These are phyloP conservation scores for Termitomyces sp. DNA, from an alignment of 768 basidiomycete genomes.

Conservation along the genomic window DNA sequence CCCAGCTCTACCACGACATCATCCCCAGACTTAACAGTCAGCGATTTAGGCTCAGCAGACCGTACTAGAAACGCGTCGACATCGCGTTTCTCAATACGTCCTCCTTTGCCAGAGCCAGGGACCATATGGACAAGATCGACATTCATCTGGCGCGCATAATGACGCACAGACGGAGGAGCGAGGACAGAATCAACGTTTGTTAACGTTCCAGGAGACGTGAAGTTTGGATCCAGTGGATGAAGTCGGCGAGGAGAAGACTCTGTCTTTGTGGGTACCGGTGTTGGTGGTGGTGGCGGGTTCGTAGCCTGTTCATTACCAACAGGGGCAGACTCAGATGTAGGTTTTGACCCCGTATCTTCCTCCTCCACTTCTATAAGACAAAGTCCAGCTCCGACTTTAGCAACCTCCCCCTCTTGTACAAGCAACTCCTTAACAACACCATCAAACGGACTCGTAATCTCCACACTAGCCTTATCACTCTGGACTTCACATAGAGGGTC, in stretches of 20 bases:
- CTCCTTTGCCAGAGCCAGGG: constrained; percentile 73
- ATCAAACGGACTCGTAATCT: constrained; percentile 85
- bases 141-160: constrained; percentile 64
- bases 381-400: constrained; percentile 75
- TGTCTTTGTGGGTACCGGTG: constrained; percentile 2
- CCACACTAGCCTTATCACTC: constrained; percentile 88
- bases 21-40: constrained; percentile 8
- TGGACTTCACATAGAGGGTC: constrained; percentile 82
- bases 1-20: constrained; percentile 71
- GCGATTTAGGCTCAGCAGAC: neutral
- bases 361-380: constrained; percentile 82
- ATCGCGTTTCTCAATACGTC: constrained; percentile 72
- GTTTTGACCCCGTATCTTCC: constrained; percentile 30
- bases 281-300: constrained; percentile 9
- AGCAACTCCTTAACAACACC: constrained; percentile 70
- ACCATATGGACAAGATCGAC: constrained; percentile 55
- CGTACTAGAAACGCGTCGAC: constrained; percentile 55
- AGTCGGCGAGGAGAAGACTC: constrained; percentile 23
- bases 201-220: constrained; percentile 9
- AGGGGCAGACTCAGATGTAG: constrained; percentile 15
- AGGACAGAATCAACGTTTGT: constrained; percentile 37
- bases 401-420: constrained; percentile 78
- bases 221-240: constrained; percentile 68
- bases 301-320: constrained; percentile 11
- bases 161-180: constrained; percentile 74